Base-by-base conservation (phyloP, 768 basidiomycete genomes). In the Xerocomellus dryophilus region DNA sequence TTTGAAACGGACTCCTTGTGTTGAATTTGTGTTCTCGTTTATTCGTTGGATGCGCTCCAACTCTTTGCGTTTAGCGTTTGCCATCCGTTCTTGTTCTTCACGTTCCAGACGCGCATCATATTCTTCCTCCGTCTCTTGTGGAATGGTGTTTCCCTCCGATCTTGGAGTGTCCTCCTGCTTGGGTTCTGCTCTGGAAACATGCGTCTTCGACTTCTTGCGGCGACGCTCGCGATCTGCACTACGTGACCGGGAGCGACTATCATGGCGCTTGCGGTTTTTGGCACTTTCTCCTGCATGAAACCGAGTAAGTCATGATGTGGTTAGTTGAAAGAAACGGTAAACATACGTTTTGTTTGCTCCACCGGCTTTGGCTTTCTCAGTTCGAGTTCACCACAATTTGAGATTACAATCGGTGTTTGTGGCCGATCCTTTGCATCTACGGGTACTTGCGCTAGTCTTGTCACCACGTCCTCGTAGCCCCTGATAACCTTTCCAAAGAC, bases 341-440 rank as follows among this genome's bases (percentile, higher is more conserved):
- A 36, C 56, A 20, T 44, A 70, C 68, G 52, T 46, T 57, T 58
- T 1, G 36, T 38, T 41, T 48, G 58, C 2, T 65, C 55, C 2
- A 18, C 27, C 7, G 50, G 47, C 40, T 56, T 58, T 29, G 48
- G 34, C 23, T 57, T 80, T 51, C 80, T 80, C 11, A 91, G 77
- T 66, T 91, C 87, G 35, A 96, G 82, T 66, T 96, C 93, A 11
- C 93, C 93, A 50, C 89, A 92, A 66, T 85, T 90, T 4, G 77
- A 71, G 57, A 96, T 82, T 10, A 80, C 71, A 11, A 95, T 82
- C 2, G 86, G 84, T 1, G 76, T 73, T 5, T 78, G 66, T 0
- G 93, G 93, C 4, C 86, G 77, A 63, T 92, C 84, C 67, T 89
- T 90, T 36, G 77, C 81, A 65, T 93, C 91, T 12, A 84, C 84